These are phyloP conservation scores for Tuber microsphaerosporum DNA, from an alignment of 495 filamentous ascomycete species.

Conservation along the genomic window DNA sequence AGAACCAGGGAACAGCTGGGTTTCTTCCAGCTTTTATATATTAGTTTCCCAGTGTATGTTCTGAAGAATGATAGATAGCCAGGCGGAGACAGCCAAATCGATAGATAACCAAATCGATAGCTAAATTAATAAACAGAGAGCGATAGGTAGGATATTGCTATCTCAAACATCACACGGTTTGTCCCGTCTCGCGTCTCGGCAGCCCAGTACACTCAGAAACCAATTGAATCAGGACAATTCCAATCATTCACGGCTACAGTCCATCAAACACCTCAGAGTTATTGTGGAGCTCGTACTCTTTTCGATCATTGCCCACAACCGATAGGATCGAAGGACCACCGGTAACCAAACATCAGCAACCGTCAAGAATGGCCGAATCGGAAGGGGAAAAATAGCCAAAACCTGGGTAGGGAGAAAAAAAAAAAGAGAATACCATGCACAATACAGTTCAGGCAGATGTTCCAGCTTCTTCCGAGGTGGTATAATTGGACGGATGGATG, in stretches of 20 bases:
- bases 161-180: neutral
- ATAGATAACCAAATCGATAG: neutral
- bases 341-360: neutral
- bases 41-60: neutral
- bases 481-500: neutral
- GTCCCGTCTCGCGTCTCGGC: neutral
- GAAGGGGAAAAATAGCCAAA: neutral
- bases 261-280: neutral
- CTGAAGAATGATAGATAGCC: neutral
- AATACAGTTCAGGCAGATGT: neutral
- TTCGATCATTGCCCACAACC: neutral
- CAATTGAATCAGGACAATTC: neutral
- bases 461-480: neutral
- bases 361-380: neutral
- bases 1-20: neutral
- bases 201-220: neutral
- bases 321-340: neutral
- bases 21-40: conserved; percentile 1
- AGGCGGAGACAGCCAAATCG: neutral
- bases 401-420: neutral
- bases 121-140: neutral
- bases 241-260: neutral
- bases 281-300: neutral
- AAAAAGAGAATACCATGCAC: neutral
- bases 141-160: neutral